Evolutionary conservation across 495 filamentous ascomycete species (phyloP).

Genomic region (Neurospora sp.): DNA sequence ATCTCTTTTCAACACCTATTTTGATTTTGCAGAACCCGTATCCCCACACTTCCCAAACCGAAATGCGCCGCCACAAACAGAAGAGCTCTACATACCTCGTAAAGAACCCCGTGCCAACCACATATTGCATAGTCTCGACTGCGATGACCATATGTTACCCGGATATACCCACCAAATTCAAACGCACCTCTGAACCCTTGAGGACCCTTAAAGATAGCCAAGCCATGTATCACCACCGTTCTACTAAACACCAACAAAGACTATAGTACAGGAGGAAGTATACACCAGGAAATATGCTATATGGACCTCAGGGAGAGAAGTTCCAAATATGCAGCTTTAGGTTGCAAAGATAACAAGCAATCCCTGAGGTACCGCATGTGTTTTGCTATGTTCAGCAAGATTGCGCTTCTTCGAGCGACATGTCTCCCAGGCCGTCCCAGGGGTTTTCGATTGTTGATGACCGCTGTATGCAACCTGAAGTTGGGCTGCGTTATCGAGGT

Average conservation of each 20-base stretch:
- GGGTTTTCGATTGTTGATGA: not conserved
- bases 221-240: not conserved
- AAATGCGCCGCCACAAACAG: not conserved
- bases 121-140: not conserved
- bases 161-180: not conserved
- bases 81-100: not conserved
- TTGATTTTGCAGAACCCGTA: not conserved
- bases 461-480: not conserved
- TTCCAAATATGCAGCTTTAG: not conserved
- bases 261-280: not conserved
- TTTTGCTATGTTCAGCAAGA: not conserved
- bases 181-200: not conserved
- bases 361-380: not conserved
- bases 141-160: not conserved
- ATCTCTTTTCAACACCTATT: not conserved
- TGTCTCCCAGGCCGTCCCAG: not conserved
- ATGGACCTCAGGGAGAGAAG: not conserved
- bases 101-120: not conserved
- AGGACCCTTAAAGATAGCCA: not conserved
- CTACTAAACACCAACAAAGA: not conserved
- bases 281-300: not conserved
- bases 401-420: not conserved
- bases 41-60: not conserved
- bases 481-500: not conserved
- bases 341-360: not conserved